Evolutionary conservation across 768 basidiomycete genomes (phyloP), one percentile per base, ranked within the genome.

Genomic region (Zangia roseola): DNA sequence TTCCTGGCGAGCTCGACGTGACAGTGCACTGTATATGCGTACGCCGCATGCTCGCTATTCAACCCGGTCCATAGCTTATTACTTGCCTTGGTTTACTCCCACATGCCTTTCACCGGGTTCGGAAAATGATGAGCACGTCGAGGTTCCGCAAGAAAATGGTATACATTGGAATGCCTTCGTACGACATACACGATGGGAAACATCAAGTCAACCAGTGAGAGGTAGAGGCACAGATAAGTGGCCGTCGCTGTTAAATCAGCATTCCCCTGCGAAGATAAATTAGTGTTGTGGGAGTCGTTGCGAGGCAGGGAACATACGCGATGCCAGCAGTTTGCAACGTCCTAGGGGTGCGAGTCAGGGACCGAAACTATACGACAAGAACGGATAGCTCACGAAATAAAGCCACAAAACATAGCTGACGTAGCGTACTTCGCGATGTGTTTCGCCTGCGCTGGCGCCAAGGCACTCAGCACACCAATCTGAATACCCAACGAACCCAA

Each of bases 401-500:
- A 87, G 6, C 86, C 86, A 55, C 79, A 85, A 37, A 84, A 63
- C 80, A 87, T 82, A 9, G 85, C 84, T 50, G 84, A 87, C 16
- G 72, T 53, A 16, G 89, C 87, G 40, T 84, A 74, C 9, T 74
- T 75, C 24, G 86, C 84, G 57, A 95, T 94, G 54, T 79, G 71
- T 60, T 80, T 86, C 46, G 78, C 75, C 52, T 84, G 80, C 20
- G 84, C 74, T 4, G 87, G 86, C 19, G 86, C 87, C 23, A 88
- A 74, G 20, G 84, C 82, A 40, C 75, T 73, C 41, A 88, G 73
- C 62, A 88, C 87, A 60, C 87, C 87, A 51, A 89, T 81, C 66
- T 93, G 89, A 57, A 94, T 91, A 61, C 92, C 93, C 21, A 93
- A 73, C 7, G 89, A 89, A 47, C 86, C 82, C 38, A 91, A 73